A percentile compares a stretch with the other conserved stretches of the same genome.
Conservation (phyloP, 2,329 filamentous ascomycete species). For the Pseudocercospora fijiensis region DNA sequence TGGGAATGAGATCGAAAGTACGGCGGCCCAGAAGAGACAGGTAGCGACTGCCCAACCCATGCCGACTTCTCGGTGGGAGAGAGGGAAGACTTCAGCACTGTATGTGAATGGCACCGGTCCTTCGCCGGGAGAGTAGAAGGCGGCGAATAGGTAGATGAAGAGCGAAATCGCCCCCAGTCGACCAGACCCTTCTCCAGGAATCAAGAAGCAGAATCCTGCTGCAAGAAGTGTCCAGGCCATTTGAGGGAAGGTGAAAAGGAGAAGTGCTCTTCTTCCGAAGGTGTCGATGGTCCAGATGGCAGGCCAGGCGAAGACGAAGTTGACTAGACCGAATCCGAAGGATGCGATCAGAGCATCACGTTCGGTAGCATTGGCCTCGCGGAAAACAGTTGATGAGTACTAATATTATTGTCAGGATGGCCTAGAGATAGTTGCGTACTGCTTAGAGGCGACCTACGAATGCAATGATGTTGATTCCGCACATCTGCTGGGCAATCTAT, state of each 20-base stretch:
- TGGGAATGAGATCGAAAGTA: constrained; percentile 53
- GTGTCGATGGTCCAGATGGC: constrained; percentile 42
- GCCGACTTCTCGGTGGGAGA: constrained; percentile 68
- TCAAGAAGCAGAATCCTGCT: constrained; percentile 46
- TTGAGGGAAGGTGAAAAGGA: constrained; percentile 48
- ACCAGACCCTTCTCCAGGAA: constrained; percentile 43
- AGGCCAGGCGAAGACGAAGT: constrained; percentile 47
- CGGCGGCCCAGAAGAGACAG: constrained; percentile 57
- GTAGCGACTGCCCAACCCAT: constrained; percentile 70
- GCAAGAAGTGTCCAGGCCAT: constrained; percentile 52
- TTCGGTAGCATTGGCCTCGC: constrained; percentile 38
- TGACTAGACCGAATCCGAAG: constrained; percentile 48
- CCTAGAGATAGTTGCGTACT: no score
- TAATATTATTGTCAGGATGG: background rate
- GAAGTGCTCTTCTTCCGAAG: constrained; percentile 35
- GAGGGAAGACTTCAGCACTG: constrained; percentile 67
- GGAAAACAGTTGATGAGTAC: constrained; percentile 40
- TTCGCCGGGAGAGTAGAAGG: constrained; percentile 44
- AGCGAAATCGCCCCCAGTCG: constrained; percentile 39
- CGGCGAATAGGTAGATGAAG: constrained; percentile 58
- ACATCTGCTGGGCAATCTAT: constrained; percentile 11
- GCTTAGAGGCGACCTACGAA: constrained; percentile 25
- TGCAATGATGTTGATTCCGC: constrained; percentile 33
- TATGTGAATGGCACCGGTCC: constrained; percentile 66
- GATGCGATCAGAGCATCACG: constrained; percentile 42